Base-by-base conservation (phyloP, 176 grass and related monocot genomes). In the Phyllostachys edulis region DNA sequence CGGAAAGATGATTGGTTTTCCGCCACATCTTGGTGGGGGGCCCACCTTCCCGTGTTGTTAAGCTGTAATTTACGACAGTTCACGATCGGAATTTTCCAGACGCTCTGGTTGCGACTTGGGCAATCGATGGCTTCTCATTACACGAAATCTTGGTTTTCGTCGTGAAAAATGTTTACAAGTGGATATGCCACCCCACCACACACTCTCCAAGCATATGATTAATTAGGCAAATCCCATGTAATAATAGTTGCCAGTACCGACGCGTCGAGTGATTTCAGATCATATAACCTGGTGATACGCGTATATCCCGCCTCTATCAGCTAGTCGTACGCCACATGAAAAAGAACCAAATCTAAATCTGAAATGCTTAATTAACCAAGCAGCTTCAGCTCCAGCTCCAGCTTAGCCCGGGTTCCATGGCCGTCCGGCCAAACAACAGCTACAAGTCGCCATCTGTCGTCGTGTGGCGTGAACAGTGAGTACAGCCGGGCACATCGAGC, bases 51-150 rank as follows among this genome's bases (percentile, higher is more conserved):
- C 73, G 73, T 82, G 65, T 2, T 23, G 67, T 11, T 20, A 69
- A 90, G 60, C 88, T 90, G 34, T 67, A 32, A 72, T 78, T 64
- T 21, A 1, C 10, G 78, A 56, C 78, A 56, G 27, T 50, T 82
- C 57, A 37, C 29, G 13, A 39, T 73, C 63, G 0, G 63, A 86
- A 71, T 54, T 89, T 89, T 85, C 83, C 71, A 77, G 64, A 89
- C 47, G 29, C 18, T 29, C 40, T 50, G 9, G 77, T 16, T 34
- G 76, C 76, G 60, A 50, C 41, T 32, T 41, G 7, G 29, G 40
- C 20, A 7, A 47, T 46, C 49, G 36, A 74, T 63, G 69, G 34
- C 42, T 26, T 26, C 12, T 24, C 59, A 23, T 49, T 37, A 49
- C 40, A 42, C 67, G 11, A 59, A 15, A 17, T 21, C 52, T 61